A percentile compares a stretch with the other conserved stretches of the same genome.
Evolutionary conservation across 164 flowering plant species (phyloP).

Genomic region (Santalum album): DNA sequence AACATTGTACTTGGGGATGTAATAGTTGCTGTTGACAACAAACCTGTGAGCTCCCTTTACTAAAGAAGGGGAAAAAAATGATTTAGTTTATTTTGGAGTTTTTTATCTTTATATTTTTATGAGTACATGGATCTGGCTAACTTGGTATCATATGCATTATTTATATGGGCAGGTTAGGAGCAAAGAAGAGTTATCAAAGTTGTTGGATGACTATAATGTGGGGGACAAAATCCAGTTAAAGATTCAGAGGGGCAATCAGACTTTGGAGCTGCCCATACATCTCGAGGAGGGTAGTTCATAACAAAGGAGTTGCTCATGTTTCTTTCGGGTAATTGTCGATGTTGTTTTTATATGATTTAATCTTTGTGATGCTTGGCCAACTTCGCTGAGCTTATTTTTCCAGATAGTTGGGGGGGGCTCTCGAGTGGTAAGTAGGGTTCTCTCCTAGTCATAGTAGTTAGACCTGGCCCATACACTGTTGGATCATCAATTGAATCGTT

Average conservation of each 20-base stretch:
- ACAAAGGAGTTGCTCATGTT: conserved; percentile 2
- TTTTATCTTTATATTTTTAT: not conserved
- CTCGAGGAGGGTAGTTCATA: conserved; percentile 52
- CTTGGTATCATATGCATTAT: not conserved
- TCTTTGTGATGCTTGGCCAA: too few species aligned
- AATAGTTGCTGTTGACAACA: conserved; percentile 63
- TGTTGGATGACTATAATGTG: conserved; percentile 65
- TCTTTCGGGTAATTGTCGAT: not conserved
- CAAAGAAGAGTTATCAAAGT: conserved; percentile 59
- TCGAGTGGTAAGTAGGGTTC: too few species aligned
- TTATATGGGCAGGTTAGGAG: conserved; percentile 52
- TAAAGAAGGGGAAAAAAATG: too few species aligned
- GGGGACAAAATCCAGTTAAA: conserved; percentile 57
- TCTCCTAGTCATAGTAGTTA: too few species aligned
- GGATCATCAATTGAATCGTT: too few species aligned
- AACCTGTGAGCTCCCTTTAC: conserved; percentile 45
- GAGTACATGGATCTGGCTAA: not conserved
- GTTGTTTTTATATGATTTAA: too few species aligned
- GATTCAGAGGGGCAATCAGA: conserved; percentile 54
- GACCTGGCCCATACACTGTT: too few species aligned
- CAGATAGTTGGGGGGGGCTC: too few species aligned
- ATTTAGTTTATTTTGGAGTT: too few species aligned
- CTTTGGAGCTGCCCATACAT: conserved; percentile 51
- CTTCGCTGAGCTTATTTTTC: too few species aligned
- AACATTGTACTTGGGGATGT: conserved; percentile 82